Base-by-base conservation (phyloP, 176 grass and related monocot genomes). In the Metroxylon sagu region DNA sequence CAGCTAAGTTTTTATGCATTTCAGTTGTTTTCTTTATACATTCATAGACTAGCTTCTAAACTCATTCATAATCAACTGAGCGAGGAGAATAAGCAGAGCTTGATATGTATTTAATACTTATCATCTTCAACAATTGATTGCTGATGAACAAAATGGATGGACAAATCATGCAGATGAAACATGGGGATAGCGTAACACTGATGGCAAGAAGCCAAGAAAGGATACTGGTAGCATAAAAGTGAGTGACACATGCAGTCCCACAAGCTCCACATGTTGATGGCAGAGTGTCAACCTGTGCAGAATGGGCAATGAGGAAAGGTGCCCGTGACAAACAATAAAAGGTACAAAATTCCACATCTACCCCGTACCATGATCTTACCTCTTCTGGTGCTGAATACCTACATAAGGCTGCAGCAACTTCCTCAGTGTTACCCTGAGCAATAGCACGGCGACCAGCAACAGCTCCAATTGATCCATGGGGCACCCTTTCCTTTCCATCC, bases 191-290 rank as follows among this genome's bases (percentile, higher is more conserved):
- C 4, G 31, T 4, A 48, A 48, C 17, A 6, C 17, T 14, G 57
- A 52, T 72, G 56, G 49, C 4, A 57, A 50, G 54, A 27, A 48
- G 30, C 19, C 17, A 43, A 76, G 18, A 79, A 77, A 70, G 69
- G 78, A 88, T 97, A 97, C 92, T 97, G 25, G 87, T 97, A 78
- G 81, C 78, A 64, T 74, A 91, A 60, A 97, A 97, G 25, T 78
- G 71, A n/a, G 92, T 91, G 52, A 73, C 81, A 64, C 78, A 85
- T 26, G 72, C 69, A 66, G 67, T 56, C 61, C 84, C 78, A 78
- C 92, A 97, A 53, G 92, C 92, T 31, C 84, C 81, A 73, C 87
- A 91, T 35, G 81, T 83, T 59, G 87, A 91, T 61, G 92, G 92
- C 59, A 97, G 75, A 59, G 75, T 90, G 43, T 91, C 87, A 63